Evolutionary conservation across 495 filamentous ascomycete species (phyloP), one percentile per base, ranked within the genome.

Genomic region (Penicillium bovifimosum): DNA sequence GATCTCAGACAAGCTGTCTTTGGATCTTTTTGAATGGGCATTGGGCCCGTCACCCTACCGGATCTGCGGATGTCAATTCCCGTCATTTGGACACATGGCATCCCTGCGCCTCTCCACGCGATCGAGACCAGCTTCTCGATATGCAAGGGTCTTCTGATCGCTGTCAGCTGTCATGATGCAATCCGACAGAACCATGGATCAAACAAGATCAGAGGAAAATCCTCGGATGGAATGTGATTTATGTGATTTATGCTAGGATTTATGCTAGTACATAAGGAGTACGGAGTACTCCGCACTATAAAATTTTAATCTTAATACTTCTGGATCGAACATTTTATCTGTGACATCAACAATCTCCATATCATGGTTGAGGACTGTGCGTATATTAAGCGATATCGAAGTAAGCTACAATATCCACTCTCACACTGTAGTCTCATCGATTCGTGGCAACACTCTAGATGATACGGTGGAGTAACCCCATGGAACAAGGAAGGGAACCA

Each of bases 401-500:
- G 13, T 28, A 28, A 14, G 3, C n/a, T n/a, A n/a, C n/a, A 6
- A 9, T 9, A 5, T 40, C 35, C 10, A 4, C 40, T 14, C 4
- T 2, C 13, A 27, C 6, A 41, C 32, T 34, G 9, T 5, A 34
- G 32, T 13, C 9, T 1, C 4, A 41, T 16, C n/a, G 29, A 38
- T 28, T 29, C 9, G 44, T 59, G 59, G 56, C 62, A 53, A 61
- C 41, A 62, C 55, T 65, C 18, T 53, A 65, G 9, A 35, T 54
- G 62, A 60, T 56, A 65, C 62, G 17, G 39, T 35, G 48, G 57
- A 52, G 49, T 41, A 45, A 28, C 33, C 36, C 11, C 33, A 50
- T 60, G 57, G 49, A 54, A 34, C 47, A 51, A 52, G 56, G 41
- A 39, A 40, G 54, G 27, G 52, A 65, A 63, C 62, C 62, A 58